Evolutionary conservation across 495 filamentous ascomycete species (phyloP).

Genomic region (Jackrogersella multiformis): DNA sequence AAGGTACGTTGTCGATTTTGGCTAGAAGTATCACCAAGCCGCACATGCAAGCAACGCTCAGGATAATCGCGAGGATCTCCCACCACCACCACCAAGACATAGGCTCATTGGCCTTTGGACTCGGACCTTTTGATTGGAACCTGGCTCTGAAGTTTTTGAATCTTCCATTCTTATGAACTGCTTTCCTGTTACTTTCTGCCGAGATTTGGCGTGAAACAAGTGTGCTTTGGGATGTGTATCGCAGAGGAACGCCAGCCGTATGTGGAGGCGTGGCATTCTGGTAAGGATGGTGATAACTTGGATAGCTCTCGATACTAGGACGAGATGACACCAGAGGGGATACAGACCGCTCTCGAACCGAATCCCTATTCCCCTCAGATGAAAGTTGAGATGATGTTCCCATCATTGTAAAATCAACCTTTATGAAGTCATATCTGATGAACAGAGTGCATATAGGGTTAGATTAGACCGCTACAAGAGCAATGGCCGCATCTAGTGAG

Average conservation of each 20-base stretch:
- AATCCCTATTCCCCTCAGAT: background rate
- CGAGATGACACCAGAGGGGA: background rate
- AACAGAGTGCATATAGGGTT: background rate
- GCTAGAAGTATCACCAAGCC: slow-evolving; percentile 49
- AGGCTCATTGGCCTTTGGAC: background rate
- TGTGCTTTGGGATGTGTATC: background rate
- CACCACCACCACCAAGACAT: slow-evolving; percentile 38
- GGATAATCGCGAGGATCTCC: slow-evolving; percentile 31
- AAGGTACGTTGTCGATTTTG: slow-evolving; percentile 48
- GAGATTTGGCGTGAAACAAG: background rate
- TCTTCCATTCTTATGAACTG: background rate
- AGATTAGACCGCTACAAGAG: background rate
- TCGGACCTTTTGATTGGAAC: background rate
- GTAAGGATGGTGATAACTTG: background rate
- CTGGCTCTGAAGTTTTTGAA: background rate
- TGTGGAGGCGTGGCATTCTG: background rate
- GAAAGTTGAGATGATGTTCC: background rate
- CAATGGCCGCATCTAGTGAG: background rate
- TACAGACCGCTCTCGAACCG: background rate
- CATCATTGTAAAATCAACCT: background rate
- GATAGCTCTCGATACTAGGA: background rate
- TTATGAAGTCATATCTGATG: background rate
- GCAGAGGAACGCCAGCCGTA: background rate
- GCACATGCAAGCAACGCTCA: slow-evolving; percentile 26
- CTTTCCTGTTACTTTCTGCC: background rate